phyloP scores from a whole-genome alignment of 2,329 filamentous ascomycete species.

The Colletotrichum paranaense region DNA sequence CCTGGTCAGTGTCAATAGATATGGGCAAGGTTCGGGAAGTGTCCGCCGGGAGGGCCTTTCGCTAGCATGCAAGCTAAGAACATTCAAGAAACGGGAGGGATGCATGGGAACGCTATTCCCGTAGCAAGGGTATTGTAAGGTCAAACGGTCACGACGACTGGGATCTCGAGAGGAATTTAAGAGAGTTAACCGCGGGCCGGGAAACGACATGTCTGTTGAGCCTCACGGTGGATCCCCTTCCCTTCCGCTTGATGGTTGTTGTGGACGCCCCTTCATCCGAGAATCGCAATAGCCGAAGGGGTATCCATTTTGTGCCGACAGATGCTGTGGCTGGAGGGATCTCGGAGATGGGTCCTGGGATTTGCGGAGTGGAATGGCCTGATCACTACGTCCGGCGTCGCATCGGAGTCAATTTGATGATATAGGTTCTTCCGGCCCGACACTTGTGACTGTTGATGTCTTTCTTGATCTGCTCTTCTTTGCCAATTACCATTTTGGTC shows the following conservation, averaged over 20 bases:
- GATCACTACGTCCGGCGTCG: conserved; percentile 7
- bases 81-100: conserved; percentile 9
- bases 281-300: conserved; percentile 32
- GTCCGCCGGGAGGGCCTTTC: conserved; percentile 10
- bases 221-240: conserved; percentile 30
- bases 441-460: neutral
- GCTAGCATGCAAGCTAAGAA: conserved; percentile 6
- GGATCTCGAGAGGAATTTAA: neutral
- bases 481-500: too few species aligned
- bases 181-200: conserved; percentile 3
- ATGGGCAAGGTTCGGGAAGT: conserved; percentile 22
- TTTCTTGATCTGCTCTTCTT: neutral
- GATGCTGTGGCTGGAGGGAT: conserved; percentile 26
- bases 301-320: conserved; percentile 20
- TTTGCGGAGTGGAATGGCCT: conserved; percentile 28
- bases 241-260: neutral
- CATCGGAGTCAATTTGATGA: neutral
- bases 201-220: conserved; percentile 23
- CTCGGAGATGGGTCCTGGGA: conserved; percentile 10
- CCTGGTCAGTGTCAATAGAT: conserved; percentile 5
- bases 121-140: conserved; percentile 1
- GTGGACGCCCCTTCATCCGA: conserved; percentile 32
- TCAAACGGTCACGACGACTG: neutral
- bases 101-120: conserved; percentile 15
- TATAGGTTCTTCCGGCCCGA: neutral